phyloP scores from a whole-genome alignment of 2,329 filamentous ascomycete genomes.

The Exophiala aquamarina region DNA sequence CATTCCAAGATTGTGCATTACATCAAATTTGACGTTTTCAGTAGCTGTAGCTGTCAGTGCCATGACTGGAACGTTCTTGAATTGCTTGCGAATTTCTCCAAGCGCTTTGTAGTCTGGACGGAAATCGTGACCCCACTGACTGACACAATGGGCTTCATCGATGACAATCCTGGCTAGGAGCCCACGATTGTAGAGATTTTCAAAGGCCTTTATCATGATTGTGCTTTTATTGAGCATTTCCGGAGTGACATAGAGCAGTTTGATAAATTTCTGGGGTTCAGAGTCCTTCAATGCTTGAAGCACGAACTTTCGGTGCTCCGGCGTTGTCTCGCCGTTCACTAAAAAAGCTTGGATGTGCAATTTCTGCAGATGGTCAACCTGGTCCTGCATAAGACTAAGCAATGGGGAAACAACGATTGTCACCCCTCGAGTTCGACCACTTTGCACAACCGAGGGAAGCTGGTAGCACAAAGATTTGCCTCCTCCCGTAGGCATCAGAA shows the following conservation, averaged over 20 bases:
- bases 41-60: conserved; percentile 95
- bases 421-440: conserved; percentile 78
- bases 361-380: conserved; percentile 77
- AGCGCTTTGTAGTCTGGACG: conserved; percentile 91
- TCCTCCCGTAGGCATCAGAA: conserved; percentile 96
- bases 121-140: conserved; percentile 99
- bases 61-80: conserved; percentile 83
- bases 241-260: conserved; percentile 91
- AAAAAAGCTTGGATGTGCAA: conserved; percentile 76
- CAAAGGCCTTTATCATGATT: conserved; percentile 65
- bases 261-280: conserved; percentile 72
- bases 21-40: conserved; percentile 85
- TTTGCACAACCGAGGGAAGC: conserved; percentile 78
- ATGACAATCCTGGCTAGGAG: conserved; percentile 90
- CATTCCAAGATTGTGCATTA: conserved; percentile 89
- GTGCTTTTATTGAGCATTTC: conserved; percentile 91
- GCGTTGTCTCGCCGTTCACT: conserved; percentile 74
- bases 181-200: conserved; percentile 64
- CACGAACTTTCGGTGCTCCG: conserved; percentile 64
- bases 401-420: conserved; percentile 94
- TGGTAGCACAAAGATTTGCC: conserved; percentile 98
- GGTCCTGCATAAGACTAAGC: conserved; percentile 95
- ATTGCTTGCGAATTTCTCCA: conserved; percentile 69
- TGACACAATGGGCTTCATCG: conserved; percentile 98
- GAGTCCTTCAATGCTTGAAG: conserved; percentile 62